Conservation (phyloP, 768 basidiomycete genomes). For the Psilocybe azurescens region DNA sequence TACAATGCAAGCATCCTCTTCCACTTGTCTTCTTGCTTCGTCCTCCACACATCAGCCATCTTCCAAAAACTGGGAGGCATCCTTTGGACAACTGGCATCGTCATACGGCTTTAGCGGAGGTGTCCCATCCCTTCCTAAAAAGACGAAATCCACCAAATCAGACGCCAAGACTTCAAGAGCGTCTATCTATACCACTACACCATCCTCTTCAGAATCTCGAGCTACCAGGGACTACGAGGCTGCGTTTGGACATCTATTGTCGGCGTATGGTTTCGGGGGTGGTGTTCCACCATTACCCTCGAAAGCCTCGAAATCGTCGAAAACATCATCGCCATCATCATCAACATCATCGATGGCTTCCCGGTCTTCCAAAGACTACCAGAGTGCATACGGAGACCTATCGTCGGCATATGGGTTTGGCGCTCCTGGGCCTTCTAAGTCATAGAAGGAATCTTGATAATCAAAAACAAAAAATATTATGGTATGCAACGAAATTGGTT, state of each 20-base stretch:
- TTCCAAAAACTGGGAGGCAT: conserved; percentile 4
- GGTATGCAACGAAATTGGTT: too few species aligned
- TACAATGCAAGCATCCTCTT: conserved; percentile 9
- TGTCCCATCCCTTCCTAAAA: conserved; percentile 8
- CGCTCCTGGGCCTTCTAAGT: neutral
- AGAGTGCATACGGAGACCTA: conserved; percentile 2
- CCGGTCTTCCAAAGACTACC: conserved; percentile 1
- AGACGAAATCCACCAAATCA: conserved; percentile 16
- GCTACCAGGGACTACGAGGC: conserved; percentile 26
- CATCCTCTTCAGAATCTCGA: conserved; percentile 7
- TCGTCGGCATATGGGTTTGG: conserved; percentile 9
- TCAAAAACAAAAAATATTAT: too few species aligned
- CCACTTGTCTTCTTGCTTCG: conserved; percentile 1
- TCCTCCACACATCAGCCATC: neutral
- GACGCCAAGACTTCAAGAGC: neutral
- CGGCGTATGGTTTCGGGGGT: conserved; percentile 26
- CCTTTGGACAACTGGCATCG: conserved; percentile 4
- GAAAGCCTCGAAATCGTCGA: neutral
- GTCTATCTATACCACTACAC: neutral
- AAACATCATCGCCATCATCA: neutral
- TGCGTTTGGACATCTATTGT: conserved; percentile 24
- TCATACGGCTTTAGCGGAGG: conserved; percentile 2
- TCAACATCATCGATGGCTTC: neutral
- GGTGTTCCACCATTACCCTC: conserved; percentile 15
- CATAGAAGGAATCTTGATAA: neutral